A percentile compares a stretch with the other conserved stretches of the same genome.
Evolutionary conservation across 78 protist genomes (phyloP).

Genomic region (Dictyostelium intermedium): DNA sequence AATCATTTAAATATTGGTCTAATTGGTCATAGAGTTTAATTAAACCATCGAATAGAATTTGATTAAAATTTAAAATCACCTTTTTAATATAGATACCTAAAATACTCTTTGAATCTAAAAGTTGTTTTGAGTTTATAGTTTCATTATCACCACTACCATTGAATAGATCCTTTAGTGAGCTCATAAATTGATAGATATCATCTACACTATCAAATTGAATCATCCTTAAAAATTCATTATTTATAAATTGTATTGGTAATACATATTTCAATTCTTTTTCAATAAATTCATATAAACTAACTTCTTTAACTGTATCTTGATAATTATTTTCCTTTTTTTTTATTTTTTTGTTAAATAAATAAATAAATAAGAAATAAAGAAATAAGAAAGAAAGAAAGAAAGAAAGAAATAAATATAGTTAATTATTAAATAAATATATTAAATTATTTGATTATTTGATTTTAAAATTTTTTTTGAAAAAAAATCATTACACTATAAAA

Average conservation of each 20-base stretch:
- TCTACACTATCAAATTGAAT: constrained; percentile 53
- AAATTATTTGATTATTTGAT: too few species aligned
- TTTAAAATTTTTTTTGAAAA: too few species aligned
- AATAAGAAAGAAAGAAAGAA: neutral
- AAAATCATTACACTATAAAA: neutral
- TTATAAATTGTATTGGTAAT: constrained; percentile 3
- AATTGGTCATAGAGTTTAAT: constrained; percentile 19
- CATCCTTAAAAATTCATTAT: constrained; percentile 34
- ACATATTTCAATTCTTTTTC: neutral
- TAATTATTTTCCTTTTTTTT: neutral
- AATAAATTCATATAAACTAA: constrained; percentile 17
- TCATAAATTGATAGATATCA: constrained; percentile 42
- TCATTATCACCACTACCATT: neutral
- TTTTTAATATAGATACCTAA: constrained; percentile 49
- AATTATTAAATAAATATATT: too few species aligned
- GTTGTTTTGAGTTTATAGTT: neutral
- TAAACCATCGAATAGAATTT: constrained; percentile 52
- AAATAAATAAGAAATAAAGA: neutral
- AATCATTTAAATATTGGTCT: constrained; percentile 16
- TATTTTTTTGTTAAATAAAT: neutral
- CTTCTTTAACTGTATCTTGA: neutral
- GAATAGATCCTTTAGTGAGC: neutral
- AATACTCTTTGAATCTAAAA: constrained; percentile 33
- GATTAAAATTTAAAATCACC: constrained; percentile 26
- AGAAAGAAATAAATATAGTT: too few species aligned